phyloP scores from a whole-genome alignment of 2,329 filamentous ascomycete genomes.

The Malbranchea zuffiana region DNA sequence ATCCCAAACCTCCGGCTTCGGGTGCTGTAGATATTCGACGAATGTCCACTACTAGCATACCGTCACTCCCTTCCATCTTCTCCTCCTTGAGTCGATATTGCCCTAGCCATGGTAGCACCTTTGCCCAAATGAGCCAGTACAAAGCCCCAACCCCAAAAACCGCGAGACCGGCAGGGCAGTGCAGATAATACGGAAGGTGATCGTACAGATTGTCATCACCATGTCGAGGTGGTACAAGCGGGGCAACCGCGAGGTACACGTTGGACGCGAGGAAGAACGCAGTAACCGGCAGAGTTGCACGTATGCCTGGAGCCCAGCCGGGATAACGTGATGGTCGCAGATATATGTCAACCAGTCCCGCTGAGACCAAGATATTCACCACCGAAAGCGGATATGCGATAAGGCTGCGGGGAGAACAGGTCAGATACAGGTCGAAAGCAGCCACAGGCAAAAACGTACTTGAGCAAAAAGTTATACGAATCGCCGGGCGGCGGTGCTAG shows the following conservation, averaged over 20 bases:
- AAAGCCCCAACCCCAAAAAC: conserved; percentile 41
- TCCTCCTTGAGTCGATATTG: conserved; percentile 47
- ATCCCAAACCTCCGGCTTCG: background rate
- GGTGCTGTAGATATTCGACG: conserved; percentile 30
- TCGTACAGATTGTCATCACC: conserved; percentile 42
- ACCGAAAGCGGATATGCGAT: conserved; percentile 35
- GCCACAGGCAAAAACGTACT: conserved; percentile 21
- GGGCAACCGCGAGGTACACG: conserved; percentile 42
- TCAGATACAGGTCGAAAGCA: background rate
- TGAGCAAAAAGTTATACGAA: conserved; percentile 53
- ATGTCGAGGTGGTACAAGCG: conserved; percentile 39
- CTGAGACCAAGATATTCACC: conserved; percentile 42
- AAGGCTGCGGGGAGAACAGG: background rate
- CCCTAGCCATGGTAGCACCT: conserved; percentile 35
- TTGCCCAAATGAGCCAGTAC: conserved; percentile 44
- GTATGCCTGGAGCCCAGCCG: conserved; percentile 41
- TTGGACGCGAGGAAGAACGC: conserved; percentile 45
- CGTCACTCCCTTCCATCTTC: conserved; percentile 47
- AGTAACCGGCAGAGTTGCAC: conserved; percentile 40
- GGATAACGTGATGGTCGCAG: conserved; percentile 29
- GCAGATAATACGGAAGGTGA: conserved; percentile 43
- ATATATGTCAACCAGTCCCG: conserved; percentile 41
- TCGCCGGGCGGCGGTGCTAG: conserved; percentile 56
- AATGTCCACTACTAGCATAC: conserved; percentile 52
- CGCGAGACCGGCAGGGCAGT: conserved; percentile 43